Evolutionary conservation across 208 protist genomes (phyloP).

Genomic region (Strigomonas culicis): DNA sequence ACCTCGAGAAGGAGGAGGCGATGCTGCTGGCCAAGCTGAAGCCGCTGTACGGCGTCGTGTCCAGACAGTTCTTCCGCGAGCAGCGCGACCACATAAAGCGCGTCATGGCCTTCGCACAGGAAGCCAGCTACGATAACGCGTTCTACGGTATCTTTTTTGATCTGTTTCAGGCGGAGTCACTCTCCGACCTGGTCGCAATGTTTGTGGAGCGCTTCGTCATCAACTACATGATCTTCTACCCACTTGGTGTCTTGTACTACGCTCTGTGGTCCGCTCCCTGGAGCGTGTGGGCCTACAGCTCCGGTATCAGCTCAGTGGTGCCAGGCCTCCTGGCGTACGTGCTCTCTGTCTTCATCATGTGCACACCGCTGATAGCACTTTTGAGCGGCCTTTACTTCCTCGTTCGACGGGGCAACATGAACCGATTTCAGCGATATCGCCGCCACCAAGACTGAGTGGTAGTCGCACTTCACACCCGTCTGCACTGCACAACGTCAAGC

Average conservation of each 20-base stretch:
- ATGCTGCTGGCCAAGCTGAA: conserved; percentile 79
- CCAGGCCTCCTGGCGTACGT: conserved; percentile 54
- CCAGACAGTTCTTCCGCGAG: conserved; percentile 71
- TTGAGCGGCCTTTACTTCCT: conserved; percentile 28
- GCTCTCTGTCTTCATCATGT: conserved; percentile 55
- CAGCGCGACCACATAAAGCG: conserved; percentile 55
- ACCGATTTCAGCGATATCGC: too few species aligned
- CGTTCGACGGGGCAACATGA: too few species aligned
- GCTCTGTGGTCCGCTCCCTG: conserved; percentile 70
- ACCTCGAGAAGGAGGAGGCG: conserved; percentile 52
- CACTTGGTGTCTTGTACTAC: conserved; percentile 83
- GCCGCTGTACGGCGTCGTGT: conserved; percentile 83
- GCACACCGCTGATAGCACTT: conserved; percentile 54
- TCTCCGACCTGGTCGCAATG: conserved; percentile 75
- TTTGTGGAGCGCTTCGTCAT: conserved; percentile 82
- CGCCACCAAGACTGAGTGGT: too few species aligned
- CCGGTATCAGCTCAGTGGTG: conserved; percentile 52
- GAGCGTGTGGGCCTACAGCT: conserved; percentile 75
- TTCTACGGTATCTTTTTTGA: conserved; percentile 77
- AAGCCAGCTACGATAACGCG: conserved; percentile 78
- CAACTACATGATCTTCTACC: conserved; percentile 75
- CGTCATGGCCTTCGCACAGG: conserved; percentile 54
- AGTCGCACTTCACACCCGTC: too few species aligned
- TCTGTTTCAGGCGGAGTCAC: conserved; percentile 54
- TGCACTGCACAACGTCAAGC: too few species aligned